A percentile compares a stretch with the other conserved stretches of the same genome.
These are phyloP conservation scores for Limtongia smithiae DNA, from an alignment of 805 yeast species.

Conservation along the genomic window DNA sequence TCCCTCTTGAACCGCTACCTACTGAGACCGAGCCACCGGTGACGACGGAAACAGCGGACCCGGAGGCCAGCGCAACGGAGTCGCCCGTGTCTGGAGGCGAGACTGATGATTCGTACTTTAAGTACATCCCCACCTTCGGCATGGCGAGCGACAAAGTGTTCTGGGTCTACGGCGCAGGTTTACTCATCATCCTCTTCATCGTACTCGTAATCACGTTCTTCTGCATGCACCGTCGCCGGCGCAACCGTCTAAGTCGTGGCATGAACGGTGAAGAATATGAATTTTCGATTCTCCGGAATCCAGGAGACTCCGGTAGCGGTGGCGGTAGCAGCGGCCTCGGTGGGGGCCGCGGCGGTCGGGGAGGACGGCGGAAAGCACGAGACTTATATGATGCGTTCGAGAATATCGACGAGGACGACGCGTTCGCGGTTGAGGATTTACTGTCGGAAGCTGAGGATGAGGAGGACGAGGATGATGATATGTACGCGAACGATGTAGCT, in stretches of 20 bases:
- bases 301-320: slow-evolving; percentile 5
- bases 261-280: slow-evolving; percentile 55
- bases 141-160: slow-evolving; percentile 30
- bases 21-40: slow-evolving; percentile 24
- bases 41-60: slow-evolving; percentile 20
- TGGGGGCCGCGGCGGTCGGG: neutral
- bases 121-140: slow-evolving; percentile 35
- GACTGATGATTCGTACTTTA: slow-evolving; percentile 5
- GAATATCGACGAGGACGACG: slow-evolving; percentile 28
- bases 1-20: slow-evolving; percentile 41
- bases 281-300: slow-evolving; percentile 52
- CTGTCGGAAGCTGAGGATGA: slow-evolving; percentile 23
- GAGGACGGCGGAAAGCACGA: slow-evolving; percentile 20
- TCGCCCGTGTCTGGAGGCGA: slow-evolving; percentile 8
- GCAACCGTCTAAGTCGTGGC: neutral
- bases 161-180: slow-evolving; percentile 39
- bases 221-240: slow-evolving; percentile 41
- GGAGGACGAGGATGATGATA: slow-evolving; percentile 16
- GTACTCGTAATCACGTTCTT: slow-evolving; percentile 36
- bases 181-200: slow-evolving; percentile 47
- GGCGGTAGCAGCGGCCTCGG: neutral
- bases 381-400: slow-evolving; percentile 28
- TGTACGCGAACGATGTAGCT: neutral
- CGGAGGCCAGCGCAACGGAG: slow-evolving; percentile 23
- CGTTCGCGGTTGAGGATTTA: slow-evolving; percentile 24